These are phyloP conservation scores for Penicillium roqueforti DNA, from an alignment of 495 filamentous ascomycete species.

Conservation along the genomic window DNA sequence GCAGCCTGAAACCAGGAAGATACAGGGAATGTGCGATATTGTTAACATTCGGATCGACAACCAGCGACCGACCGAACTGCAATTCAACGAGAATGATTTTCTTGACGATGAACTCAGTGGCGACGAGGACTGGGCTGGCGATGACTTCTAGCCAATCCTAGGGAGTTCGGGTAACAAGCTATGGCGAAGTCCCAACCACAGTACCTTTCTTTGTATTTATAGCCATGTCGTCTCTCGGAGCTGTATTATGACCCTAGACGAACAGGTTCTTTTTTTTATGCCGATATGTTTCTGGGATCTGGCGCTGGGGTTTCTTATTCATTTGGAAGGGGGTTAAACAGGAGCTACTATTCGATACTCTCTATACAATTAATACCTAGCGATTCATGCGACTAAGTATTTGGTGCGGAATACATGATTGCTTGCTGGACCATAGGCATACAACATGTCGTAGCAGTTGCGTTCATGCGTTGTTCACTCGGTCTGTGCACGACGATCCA, in stretches of 20 bases:
- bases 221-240: not conserved
- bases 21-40: slow-evolving; percentile 75
- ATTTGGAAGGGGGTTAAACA: not conserved
- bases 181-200: not conserved
- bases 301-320: not conserved
- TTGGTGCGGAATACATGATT: not conserved
- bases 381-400: not conserved
- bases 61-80: slow-evolving; percentile 67
- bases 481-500: slow-evolving; percentile 24
- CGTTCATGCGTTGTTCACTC: not conserved
- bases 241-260: not conserved
- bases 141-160: slow-evolving; percentile 25
- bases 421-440: not conserved
- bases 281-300: not conserved
- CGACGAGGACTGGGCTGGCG: slow-evolving; percentile 76
- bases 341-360: not conserved
- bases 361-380: not conserved
- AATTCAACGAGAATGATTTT: slow-evolving; percentile 74
- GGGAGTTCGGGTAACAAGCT: slow-evolving; percentile 28
- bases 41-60: slow-evolving; percentile 84
- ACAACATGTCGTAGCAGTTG: not conserved
- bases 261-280: not conserved
- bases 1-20: slow-evolving; percentile 13
- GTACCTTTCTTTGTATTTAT: not conserved
- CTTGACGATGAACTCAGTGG: slow-evolving; percentile 64